Percentiles rank a stretch among this genome's conserved stretches.
Conservation (phyloP, 1,139 yeast species). For the Meyerozyma smithsonii region DNA sequence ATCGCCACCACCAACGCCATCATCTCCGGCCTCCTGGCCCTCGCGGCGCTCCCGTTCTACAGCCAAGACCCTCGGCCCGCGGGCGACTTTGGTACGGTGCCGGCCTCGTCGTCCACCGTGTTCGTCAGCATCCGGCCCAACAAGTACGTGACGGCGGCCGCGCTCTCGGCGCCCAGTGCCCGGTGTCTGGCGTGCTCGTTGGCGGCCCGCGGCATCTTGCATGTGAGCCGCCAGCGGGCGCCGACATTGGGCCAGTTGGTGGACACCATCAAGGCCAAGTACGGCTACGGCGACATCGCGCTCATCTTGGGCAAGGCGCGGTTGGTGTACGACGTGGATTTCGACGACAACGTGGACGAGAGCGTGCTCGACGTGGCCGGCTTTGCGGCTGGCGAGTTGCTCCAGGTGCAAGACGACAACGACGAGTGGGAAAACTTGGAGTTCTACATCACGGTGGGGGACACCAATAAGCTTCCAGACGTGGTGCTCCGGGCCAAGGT, state of each 20-base stretch:
- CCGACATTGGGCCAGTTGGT: conserved; percentile 40
- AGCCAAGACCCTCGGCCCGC: not conserved
- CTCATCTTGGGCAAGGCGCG: conserved; percentile 55
- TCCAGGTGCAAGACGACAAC: conserved; percentile 75
- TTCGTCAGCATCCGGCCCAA: conserved; percentile 67
- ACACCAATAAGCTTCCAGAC: conserved; percentile 18
- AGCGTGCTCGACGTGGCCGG: conserved; percentile 49
- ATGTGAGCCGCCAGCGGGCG: conserved; percentile 11
- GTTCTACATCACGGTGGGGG: conserved; percentile 43
- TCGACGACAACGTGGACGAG: conserved; percentile 66
- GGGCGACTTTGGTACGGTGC: conserved; percentile 9
- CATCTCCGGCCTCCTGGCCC: conserved; percentile 76
- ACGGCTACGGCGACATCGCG: conserved; percentile 59
- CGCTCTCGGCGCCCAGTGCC: conserved; percentile 56
- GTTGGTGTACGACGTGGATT: conserved; percentile 79
- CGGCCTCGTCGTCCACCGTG: conserved; percentile 42
- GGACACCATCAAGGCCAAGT: conserved; percentile 37
- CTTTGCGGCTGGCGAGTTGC: conserved; percentile 51
- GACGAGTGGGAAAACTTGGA: conserved; percentile 69
- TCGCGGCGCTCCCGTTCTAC: conserved; percentile 1
- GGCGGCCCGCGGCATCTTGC: conserved; percentile 44
- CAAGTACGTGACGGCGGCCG: conserved; percentile 63
- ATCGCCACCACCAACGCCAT: conserved; percentile 97
- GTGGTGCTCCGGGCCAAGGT: conserved; percentile 20
- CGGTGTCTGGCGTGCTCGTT: conserved; percentile 73